Percentiles rank a stretch among this genome's conserved stretches.
Evolutionary conservation across 108 stramenopile genomes (phyloP).

Genomic region (Pseudonitzschia multiseries): DNA sequence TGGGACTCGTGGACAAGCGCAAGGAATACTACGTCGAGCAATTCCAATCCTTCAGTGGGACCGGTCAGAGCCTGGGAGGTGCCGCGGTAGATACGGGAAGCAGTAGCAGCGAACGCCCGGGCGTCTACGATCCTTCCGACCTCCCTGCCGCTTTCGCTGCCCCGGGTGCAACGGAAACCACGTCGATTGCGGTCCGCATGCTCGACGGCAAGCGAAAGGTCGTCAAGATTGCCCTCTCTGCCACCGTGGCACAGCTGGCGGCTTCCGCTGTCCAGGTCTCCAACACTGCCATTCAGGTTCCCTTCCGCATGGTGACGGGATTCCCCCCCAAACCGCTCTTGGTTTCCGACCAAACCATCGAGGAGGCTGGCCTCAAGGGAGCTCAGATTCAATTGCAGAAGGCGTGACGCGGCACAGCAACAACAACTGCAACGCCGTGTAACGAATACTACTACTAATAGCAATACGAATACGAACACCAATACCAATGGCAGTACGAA

Average conservation of each 20-base stretch:
- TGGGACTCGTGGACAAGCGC: slow-evolving; percentile 80
- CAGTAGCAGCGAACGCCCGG: slow-evolving; percentile 28
- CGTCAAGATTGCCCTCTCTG: slow-evolving; percentile 47
- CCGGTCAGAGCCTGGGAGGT: slow-evolving; percentile 32
- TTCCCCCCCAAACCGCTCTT: slow-evolving; percentile 72
- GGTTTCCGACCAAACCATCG: slow-evolving; percentile 53
- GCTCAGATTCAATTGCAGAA: slow-evolving; percentile 67
- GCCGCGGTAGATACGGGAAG: slow-evolving; percentile 8
- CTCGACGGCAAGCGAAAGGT: slow-evolving; percentile 67
- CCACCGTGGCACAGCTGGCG: slow-evolving; percentile 52
- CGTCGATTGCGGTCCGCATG: slow-evolving; percentile 72
- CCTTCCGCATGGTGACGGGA: slow-evolving; percentile 66
- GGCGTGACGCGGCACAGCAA: slow-evolving; percentile 9
- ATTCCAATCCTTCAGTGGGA: slow-evolving; percentile 55
- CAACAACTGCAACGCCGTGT: no score
- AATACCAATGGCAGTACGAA: no score
- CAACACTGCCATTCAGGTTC: neutral
- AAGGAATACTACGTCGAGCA: slow-evolving; percentile 74
- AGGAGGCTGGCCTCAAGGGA: slow-evolving; percentile 76
- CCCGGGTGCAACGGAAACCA: slow-evolving; percentile 41
- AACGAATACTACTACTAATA: no score
- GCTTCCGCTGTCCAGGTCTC: slow-evolving; percentile 36
- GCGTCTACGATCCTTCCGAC: slow-evolving; percentile 45
- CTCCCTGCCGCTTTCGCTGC: slow-evolving; percentile 18
- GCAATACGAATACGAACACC: no score